phyloP scores from a whole-genome alignment of 176 grass and related monocot genomes.

The Oryza longistaminata region DNA sequence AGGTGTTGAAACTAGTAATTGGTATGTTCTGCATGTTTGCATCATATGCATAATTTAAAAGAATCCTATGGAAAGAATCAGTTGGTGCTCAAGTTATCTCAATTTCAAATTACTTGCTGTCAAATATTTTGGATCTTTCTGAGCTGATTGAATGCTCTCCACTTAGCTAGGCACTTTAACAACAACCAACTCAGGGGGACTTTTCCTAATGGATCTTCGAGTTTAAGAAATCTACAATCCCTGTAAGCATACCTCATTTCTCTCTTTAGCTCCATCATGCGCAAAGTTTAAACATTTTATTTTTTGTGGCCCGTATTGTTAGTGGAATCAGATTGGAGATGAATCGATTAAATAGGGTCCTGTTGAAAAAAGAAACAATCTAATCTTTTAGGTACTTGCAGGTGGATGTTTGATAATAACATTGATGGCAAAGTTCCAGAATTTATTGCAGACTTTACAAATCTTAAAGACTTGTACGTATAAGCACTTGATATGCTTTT shows the following conservation, averaged over 20 bases:
- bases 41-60: neutral
- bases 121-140: neutral
- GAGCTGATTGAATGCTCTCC: slow-evolving; percentile 37
- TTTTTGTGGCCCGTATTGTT: neutral
- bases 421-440: slow-evolving; percentile 46
- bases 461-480: slow-evolving; percentile 53
- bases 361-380: neutral
- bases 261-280: neutral
- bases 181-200: slow-evolving; percentile 46
- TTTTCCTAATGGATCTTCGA: slow-evolving; percentile 35
- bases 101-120: neutral
- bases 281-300: neutral
- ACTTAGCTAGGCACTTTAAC: slow-evolving; percentile 65
- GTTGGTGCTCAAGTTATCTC: too few relatives aligned
- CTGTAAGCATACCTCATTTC: slow-evolving; percentile 44
- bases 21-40: slow-evolving; percentile 9
- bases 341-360: neutral
- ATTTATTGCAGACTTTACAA: slow-evolving; percentile 46
- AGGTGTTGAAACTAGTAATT: neutral
- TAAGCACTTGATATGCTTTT: slow-evolving; percentile 10
- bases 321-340: neutral
- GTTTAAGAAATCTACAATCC: slow-evolving; percentile 38
- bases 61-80: slow-evolving; percentile 20
- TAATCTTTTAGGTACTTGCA: slow-evolving; percentile 24
- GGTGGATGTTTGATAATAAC: slow-evolving; percentile 69